phyloP scores from a whole-genome alignment of 495 filamentous ascomycete species.

The Lepidopterella palustris region DNA sequence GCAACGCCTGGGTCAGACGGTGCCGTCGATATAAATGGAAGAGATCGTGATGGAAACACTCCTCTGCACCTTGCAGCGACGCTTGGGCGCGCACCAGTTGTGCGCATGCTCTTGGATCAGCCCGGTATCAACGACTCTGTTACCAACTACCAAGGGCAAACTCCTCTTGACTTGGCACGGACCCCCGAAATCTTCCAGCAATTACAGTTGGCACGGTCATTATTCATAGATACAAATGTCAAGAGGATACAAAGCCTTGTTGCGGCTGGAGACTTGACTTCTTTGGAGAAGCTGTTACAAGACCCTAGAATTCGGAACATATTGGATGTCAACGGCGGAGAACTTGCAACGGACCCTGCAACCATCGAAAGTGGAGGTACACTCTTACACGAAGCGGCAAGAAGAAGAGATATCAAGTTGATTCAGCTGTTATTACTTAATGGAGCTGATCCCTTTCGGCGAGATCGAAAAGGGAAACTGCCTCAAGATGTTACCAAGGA shows the following conservation, averaged over 20 bases:
- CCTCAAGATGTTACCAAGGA: constrained; percentile 98
- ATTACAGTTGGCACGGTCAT: constrained; percentile 79
- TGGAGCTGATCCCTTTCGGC: constrained; percentile 93
- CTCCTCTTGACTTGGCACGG: constrained; percentile 80
- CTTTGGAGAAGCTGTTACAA: constrained; percentile 68
- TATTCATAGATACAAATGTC: constrained; percentile 82
- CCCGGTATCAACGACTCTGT: constrained; percentile 82
- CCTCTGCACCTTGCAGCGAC: constrained; percentile 82
- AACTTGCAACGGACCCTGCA: constrained; percentile 73
- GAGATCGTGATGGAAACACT: constrained; percentile 89
- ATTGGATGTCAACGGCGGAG: constrained; percentile 82
- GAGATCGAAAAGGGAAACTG: constrained; percentile 90
- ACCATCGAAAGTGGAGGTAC: constrained; percentile 77
- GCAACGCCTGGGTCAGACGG: constrained; percentile 42
- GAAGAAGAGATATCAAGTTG: constrained; percentile 72
- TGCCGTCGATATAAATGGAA: constrained; percentile 74
- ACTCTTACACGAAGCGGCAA: constrained; percentile 86
- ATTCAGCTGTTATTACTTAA: constrained; percentile 87
- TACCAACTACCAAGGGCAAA: constrained; percentile 80
- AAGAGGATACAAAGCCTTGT: constrained; percentile 76
- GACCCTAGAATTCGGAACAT: constrained; percentile 77
- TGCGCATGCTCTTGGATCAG: constrained; percentile 71
- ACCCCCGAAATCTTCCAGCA: constrained; percentile 93
- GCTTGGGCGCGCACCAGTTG: constrained; percentile 70
- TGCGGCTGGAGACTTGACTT: constrained; percentile 62